Base-by-base conservation (phyloP, 805 yeast genomes). In the Candida insectorum region DNA sequence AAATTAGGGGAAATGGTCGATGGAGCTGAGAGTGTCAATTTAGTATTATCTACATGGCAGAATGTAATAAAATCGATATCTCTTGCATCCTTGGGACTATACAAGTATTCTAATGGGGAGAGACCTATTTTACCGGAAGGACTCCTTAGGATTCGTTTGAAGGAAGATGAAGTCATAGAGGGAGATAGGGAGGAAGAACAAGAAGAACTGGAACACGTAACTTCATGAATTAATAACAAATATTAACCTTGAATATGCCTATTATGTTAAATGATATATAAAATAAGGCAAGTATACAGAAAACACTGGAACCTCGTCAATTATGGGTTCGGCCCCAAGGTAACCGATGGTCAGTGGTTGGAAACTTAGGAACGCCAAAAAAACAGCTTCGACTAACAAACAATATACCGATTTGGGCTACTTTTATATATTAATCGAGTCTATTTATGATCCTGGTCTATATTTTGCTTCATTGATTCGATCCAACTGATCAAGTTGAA, bases 21-120 rank as follows among this genome's bases (percentile, higher is more conserved):
- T 25, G 87, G 87, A 0, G 69, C 86, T 1, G 77, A 69, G 31
- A 72, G 81, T 24, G 79, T 79, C 5, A 74, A 76, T 2, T 55
- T 68, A 4, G 74, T 81, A 2, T 65, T 83, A 46, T 65, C 75
- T 3, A 80, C 78, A 44, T 81, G 89, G 89, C 70, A 72, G 35
- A 75, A 72, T 36, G 79, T 81, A 13, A 60, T 77, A 13, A 65
- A 75, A 37, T 71, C 84, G 3, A 73, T 81, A 0, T 71, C 81
- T 8, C 56, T 82, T 44, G 87, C 87, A 20, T 65, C 76, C 16
- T 47, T 70, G 47, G 69, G 78, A n/a, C 48, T 75, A 38, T 43
- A 66, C 38, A 67, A 64, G 27, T 67, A 75, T 36, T 46, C 62
- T 1, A 61, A 64, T 12, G 56, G 55, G 26, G 77, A 71, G 36